Percentiles rank a stretch among this genome's conserved stretches.
Conservation (phyloP, 2,329 filamentous ascomycete genomes). For the Penicillium sp. region DNA sequence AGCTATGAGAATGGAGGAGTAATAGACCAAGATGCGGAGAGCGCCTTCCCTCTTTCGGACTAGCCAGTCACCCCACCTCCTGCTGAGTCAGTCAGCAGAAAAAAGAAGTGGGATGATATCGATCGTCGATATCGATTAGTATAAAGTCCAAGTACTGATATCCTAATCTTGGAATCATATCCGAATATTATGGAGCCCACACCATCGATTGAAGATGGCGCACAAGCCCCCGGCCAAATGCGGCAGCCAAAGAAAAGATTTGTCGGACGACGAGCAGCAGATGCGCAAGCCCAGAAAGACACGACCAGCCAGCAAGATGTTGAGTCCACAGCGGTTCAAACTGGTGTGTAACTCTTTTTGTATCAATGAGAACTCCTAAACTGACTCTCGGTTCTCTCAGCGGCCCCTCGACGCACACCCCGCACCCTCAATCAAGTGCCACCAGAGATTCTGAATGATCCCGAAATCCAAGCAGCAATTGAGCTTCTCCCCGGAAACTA, state of each 20-base stretch:
- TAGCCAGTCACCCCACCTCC: slow-evolving; percentile 19
- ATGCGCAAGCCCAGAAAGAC: slow-evolving; percentile 55
- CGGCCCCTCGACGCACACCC: slow-evolving; percentile 68
- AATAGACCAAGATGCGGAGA: slow-evolving; percentile 32
- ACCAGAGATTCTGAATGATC: slow-evolving; percentile 77
- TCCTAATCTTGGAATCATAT: not conserved
- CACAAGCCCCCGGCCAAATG: slow-evolving; percentile 28
- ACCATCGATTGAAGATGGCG: not conserved
- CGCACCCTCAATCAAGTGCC: slow-evolving; percentile 90
- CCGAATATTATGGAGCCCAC: not conserved
- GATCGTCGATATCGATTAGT: not conserved
- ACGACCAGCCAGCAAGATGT: slow-evolving; percentile 60
- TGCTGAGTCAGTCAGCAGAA: slow-evolving; percentile 11
- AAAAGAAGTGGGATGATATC: slow-evolving; percentile 21
- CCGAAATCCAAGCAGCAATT: slow-evolving; percentile 83
- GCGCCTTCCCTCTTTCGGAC: slow-evolving; percentile 16
- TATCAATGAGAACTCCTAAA: not conserved
- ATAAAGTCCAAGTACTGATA: not conserved
- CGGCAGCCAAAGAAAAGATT: slow-evolving; percentile 88
- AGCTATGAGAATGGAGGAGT: slow-evolving; percentile 8
- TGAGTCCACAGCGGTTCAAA: slow-evolving; percentile 56
- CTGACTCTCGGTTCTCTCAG: slow-evolving; percentile 44
- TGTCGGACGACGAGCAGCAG: slow-evolving; percentile 74
- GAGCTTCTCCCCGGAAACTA: slow-evolving; percentile 90
- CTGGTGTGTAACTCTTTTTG: slow-evolving; percentile 29